Evolutionary conservation across 2,329 filamentous ascomycete species (phyloP), one percentile per base, ranked within the genome.

Genomic region (Elsinoe fawcettii): DNA sequence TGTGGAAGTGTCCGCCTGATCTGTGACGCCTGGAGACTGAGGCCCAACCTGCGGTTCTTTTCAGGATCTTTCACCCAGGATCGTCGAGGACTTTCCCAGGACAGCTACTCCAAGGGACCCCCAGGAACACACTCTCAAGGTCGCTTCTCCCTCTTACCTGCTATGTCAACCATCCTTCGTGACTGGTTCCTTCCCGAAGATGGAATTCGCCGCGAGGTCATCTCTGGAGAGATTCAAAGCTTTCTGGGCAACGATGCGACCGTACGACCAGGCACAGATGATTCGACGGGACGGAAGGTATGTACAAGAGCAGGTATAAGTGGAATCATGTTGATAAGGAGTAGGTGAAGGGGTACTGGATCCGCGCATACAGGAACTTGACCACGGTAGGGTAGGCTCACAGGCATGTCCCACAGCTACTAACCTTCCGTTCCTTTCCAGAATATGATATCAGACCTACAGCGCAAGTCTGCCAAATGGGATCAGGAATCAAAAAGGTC

Each of bases 381-480:
- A 78, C 76, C 44, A 70, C 73, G 65, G 75, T 77, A 73, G 57
- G 74, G 32, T 27, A 37, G 14, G 30, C 18, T 8, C 20, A 32
- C 27, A 27, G 41, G 18, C 67, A 32, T 44, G 23, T 22, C 27
- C 14, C 9, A 5, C 32, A 7, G 34, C 55, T 30, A 11, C 25
- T 20, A 18, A 5, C 9, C 25, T 22, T 43, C 25, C 27, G 36
- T 49, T 47, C 60, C 25, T 34, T 34, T 27, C n/a, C 63, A 74
- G 75, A 73, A 75, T 65, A 78, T 78, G 76, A 74, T 77, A 59
- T 68, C 71, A 63, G 76, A 78, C 63, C 64, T 78, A 65, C 73
- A 73, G 62, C 64, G 70, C 66, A 75, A 77, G 59, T 77, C 76
- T 51, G 70, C 70, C 60, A 71, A 73, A 60, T 78, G 75, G 75